These are phyloP conservation scores for Ambrosiella beaveri DNA, from an alignment of 2,329 filamentous ascomycete species.

Conservation along the genomic window DNA sequence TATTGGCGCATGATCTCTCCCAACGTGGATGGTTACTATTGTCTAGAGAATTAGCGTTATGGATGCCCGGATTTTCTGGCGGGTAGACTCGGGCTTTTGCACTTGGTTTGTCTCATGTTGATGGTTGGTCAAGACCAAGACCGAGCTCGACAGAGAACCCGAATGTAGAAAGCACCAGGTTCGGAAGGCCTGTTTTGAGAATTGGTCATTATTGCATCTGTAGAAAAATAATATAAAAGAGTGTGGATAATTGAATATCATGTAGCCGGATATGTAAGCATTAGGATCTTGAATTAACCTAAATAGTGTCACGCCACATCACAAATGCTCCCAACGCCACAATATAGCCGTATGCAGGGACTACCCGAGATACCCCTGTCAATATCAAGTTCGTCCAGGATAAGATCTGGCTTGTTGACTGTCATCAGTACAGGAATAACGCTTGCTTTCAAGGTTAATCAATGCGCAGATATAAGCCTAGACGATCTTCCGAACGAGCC, in stretches of 20 bases:
- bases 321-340: not conserved
- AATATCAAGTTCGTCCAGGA: not conserved
- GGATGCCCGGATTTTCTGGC: no score
- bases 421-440: not conserved
- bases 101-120: no score
- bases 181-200: no score
- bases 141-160: no score
- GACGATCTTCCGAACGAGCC: not conserved
- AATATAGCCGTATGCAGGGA: not conserved
- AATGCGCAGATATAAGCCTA: not conserved
- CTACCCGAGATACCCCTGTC: not conserved
- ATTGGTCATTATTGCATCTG: no score
- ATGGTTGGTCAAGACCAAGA: no score
- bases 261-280: not conserved
- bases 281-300: not conserved
- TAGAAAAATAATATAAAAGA: no score
- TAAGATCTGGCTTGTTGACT: not conserved
- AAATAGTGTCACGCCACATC: not conserved
- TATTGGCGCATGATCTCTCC: not conserved
- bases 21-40: not conserved
- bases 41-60: no score
- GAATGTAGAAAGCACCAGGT: no score
- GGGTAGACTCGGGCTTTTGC: no score
- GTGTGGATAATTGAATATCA: no score
- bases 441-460: not conserved